Evolutionary conservation across 129 eudicot genomes (phyloP).

Genomic region (Helianthus annuus): DNA sequence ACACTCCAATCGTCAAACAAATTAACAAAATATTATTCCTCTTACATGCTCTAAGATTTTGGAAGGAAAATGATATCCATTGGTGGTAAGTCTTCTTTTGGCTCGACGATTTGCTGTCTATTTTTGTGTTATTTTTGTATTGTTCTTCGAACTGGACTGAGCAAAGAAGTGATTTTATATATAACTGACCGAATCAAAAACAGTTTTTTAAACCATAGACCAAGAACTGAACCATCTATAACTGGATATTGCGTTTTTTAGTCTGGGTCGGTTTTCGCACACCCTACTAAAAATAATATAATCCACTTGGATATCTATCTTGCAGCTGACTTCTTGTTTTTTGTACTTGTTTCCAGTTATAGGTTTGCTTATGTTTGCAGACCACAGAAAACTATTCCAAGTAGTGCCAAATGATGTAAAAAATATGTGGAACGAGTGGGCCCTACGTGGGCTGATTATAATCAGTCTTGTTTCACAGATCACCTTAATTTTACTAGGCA

Average conservation of each 20-base stretch:
- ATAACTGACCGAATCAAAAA: no score
- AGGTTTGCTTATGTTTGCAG: conserved; percentile 27
- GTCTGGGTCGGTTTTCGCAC: no score
- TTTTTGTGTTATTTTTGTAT: not conserved
- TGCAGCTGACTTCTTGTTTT: not conserved
- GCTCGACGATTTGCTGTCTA: not conserved
- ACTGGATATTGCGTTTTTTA: no score
- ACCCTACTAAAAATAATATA: no score
- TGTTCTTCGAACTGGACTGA: not conserved
- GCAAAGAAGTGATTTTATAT: no score
- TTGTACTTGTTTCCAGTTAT: conserved; percentile 25
- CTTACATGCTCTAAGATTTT: no score
- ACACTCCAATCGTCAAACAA: not conserved
- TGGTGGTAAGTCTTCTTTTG: not conserved
- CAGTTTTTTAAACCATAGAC: no score
- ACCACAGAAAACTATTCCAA: conserved; percentile 10
- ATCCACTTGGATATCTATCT: no score
- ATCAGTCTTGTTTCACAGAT: conserved; percentile 44
- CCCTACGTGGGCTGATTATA: conserved; percentile 36
- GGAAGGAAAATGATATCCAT: conserved; percentile 2
- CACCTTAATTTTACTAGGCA: conserved; percentile 37
- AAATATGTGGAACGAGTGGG: conserved; percentile 35
- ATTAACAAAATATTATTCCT: no score
- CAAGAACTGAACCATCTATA: no score
- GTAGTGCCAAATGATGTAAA: conserved; percentile 12